Base-by-base conservation (phyloP, 805 yeast genomes). In the Aciculoconidium aculeatum region DNA sequence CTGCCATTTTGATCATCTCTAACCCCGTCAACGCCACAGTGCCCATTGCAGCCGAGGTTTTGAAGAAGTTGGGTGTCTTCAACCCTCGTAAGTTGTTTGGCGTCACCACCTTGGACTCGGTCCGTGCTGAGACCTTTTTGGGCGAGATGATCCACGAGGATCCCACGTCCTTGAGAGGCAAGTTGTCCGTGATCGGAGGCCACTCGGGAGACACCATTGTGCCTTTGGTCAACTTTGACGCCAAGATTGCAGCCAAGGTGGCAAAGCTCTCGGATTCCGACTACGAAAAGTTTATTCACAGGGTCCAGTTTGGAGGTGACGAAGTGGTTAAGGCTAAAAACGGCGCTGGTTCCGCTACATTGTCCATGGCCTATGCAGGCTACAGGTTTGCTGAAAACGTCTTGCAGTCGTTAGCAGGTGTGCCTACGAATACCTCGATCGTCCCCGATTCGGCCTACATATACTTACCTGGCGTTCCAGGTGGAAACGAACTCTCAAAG, bases 261-360 rank as follows among this genome's bases (percentile, higher is more conserved):
- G 25, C 37, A 13, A 23, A 28, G 12, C 31, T 50, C 19, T 22
- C 46, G 6, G 37, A 34, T 15, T 27, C 42, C 6, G 39, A 44
- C 21, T 44, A 47, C 29, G 44, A 36, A 9, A 33, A 47, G 20
- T 61, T 65, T 37, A 43, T 64, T 26, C 44, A 61, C 43, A 50
- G 70, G 39, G 70, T 65, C 23, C 70, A 65, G 41, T 65, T 53
- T 39, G 95, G 94, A 36, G 97, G 97, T 53, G 97, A 88, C 57
- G 96, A 90, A 61, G 95, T 88, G 25, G 97, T 88, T 39, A 70
- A 82, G 63, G 96, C 96, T 29, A 88, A 88, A 66, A 81, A 84
- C 47, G 96, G 96, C 39, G 79, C 79, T 27, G 96, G 96, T 15
- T 85, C 95, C 22, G 96, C 96, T 30, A 88, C 97, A 17, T 70